Percentiles rank a stretch among this genome's conserved stretches.
Evolutionary conservation across 2,329 filamentous ascomycete genomes (phyloP).

Genomic region (Xylariaceae sp.): DNA sequence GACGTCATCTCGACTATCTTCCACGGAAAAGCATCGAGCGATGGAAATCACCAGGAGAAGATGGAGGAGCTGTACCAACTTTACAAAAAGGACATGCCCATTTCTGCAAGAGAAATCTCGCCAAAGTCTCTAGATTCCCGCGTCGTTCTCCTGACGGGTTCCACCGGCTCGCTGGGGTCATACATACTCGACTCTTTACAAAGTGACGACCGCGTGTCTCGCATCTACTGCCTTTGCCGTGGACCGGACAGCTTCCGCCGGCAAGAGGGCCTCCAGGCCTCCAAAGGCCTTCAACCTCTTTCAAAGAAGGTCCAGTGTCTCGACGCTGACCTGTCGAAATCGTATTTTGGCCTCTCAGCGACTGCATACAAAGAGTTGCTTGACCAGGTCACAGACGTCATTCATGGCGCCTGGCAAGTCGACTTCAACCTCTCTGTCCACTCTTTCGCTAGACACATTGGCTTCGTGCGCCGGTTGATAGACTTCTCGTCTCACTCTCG

Average conservation of each 20-base stretch:
- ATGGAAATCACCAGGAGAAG: constrained; percentile 5
- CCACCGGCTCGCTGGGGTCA: constrained; percentile 25
- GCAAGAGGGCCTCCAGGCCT: constrained; percentile 12
- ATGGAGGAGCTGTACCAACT: constrained; percentile 16
- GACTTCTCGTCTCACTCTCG: constrained; percentile 21
- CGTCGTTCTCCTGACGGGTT: constrained; percentile 23
- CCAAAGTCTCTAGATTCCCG: background rate
- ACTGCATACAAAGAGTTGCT: constrained; percentile 16
- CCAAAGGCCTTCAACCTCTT: constrained; percentile 12
- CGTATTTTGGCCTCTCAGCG: constrained; percentile 20
- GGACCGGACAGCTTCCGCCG: constrained; percentile 9
- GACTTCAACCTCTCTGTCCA: constrained; percentile 25
- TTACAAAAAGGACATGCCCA: constrained; percentile 14
- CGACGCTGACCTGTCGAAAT: constrained; percentile 14
- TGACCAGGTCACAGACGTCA: constrained; percentile 9
- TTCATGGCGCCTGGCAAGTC: constrained; percentile 25
- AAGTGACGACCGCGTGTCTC: constrained; percentile 6
- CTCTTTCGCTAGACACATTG: constrained; percentile 18
- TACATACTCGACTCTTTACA: constrained; percentile 24
- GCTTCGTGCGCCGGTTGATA: constrained; percentile 10
- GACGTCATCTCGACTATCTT: constrained; percentile 7
- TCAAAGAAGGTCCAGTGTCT: constrained; percentile 18
- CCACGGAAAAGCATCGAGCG: background rate
- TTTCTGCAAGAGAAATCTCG: constrained; percentile 5
- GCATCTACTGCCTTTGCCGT: constrained; percentile 24